Evolutionary conservation across 78 protist genomes (phyloP).

Genomic region (Tieghemostelium lacteum): DNA sequence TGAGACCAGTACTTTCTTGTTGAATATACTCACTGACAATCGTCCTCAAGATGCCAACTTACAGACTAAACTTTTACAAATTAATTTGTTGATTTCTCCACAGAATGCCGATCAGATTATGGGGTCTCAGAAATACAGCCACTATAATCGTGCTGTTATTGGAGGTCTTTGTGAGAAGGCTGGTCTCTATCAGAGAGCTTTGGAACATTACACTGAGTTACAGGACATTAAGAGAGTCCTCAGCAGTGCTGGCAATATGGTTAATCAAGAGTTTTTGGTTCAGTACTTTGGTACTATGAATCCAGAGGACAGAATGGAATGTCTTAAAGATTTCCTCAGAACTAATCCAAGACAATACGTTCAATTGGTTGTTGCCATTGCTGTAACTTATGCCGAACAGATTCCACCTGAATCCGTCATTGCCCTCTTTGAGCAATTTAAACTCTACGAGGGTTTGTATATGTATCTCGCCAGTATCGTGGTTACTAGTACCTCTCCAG

Average conservation of each 20-base stretch:
- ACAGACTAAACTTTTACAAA: slow-evolving; percentile 98
- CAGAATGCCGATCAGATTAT: slow-evolving; percentile 98
- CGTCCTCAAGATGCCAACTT: slow-evolving; percentile 90
- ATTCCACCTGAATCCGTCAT: slow-evolving; percentile 89
- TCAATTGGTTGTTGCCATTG: slow-evolving; percentile 95
- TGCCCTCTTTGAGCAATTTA: slow-evolving; percentile 93
- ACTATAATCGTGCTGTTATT: slow-evolving; percentile 95
- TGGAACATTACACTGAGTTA: slow-evolving; percentile 97
- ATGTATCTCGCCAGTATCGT: slow-evolving; percentile 88
- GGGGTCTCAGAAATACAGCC: slow-evolving; percentile 91
- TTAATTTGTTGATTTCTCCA: slow-evolving; percentile 94
- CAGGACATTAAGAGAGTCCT: slow-evolving; percentile 96
- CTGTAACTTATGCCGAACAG: slow-evolving; percentile 94
- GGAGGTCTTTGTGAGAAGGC: slow-evolving; percentile 98
- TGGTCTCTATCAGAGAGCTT: slow-evolving; percentile 96
- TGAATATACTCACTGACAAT: slow-evolving; percentile 95
- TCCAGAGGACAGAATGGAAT: slow-evolving; percentile 91
- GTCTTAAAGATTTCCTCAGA: slow-evolving; percentile 92
- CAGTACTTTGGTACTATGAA: slow-evolving; percentile 92
- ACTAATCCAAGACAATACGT: slow-evolving; percentile 93
- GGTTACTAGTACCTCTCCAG: slow-evolving; percentile 90
- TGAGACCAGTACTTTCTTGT: slow-evolving; percentile 94
- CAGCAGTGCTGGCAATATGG: slow-evolving; percentile 57
- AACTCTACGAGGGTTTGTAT: slow-evolving; percentile 91
- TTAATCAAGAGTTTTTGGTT: slow-evolving; percentile 89